These are phyloP conservation scores for Sparassis latifolia DNA, from an alignment of 1,284 basidiomycete species.

Conservation along the genomic window DNA sequence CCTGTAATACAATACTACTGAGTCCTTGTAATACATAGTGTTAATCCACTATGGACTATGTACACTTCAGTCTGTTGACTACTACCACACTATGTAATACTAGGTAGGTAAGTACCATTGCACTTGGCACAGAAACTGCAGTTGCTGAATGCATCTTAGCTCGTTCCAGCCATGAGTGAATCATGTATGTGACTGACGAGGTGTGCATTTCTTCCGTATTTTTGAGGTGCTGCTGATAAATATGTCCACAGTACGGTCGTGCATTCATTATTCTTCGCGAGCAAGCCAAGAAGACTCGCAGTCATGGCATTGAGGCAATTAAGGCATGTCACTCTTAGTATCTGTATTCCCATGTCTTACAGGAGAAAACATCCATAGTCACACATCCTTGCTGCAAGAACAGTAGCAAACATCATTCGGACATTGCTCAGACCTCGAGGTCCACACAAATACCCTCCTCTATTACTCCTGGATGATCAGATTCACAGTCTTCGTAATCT, in stretches of 20 bases:
- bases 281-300: slow-evolving; percentile 91
- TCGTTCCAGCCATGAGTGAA: slow-evolving; percentile 32
- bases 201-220: slow-evolving; percentile 31
- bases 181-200: slow-evolving; percentile 87
- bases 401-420: slow-evolving; percentile 92
- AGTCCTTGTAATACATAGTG: too few relatives aligned
- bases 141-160: slow-evolving; percentile 4
- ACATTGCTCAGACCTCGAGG: slow-evolving; percentile 94
- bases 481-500: not conserved
- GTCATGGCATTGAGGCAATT: slow-evolving; percentile 93
- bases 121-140: slow-evolving; percentile 4
- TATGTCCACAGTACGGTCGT: slow-evolving; percentile 72
- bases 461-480: not conserved
- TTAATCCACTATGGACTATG: too few relatives aligned
- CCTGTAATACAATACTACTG: too few relatives aligned
- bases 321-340: slow-evolving; percentile 53
- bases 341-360: not conserved
- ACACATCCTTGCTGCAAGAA: slow-evolving; percentile 90
- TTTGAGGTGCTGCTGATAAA: not conserved
- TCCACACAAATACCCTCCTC: slow-evolving; percentile 26
- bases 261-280: slow-evolving; percentile 98
- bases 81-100: too few relatives aligned
- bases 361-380: slow-evolving; percentile 44
- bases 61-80: too few relatives aligned
- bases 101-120: too few relatives aligned